Percentiles rank a stretch among this genome's conserved stretches.
phyloP scores from a whole-genome alignment of 805 yeast genomes.

The Pichia scutulata region DNA sequence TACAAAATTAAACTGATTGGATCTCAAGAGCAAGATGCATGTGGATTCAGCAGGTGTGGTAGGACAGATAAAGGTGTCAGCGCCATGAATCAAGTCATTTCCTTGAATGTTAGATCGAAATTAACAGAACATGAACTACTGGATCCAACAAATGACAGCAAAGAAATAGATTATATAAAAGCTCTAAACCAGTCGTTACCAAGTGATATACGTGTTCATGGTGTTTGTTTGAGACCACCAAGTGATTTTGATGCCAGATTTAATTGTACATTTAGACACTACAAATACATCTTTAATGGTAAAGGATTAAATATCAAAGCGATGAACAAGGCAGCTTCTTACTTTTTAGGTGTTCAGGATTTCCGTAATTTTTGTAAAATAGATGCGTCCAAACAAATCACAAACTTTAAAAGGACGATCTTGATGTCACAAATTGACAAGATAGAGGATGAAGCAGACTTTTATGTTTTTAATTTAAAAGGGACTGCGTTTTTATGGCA shows the following conservation, averaged over 20 bases:
- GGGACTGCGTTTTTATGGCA: slow-evolving; percentile 97
- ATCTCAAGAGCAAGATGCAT: slow-evolving; percentile 49
- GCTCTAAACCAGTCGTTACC: slow-evolving; percentile 76
- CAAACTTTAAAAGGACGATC: slow-evolving; percentile 65
- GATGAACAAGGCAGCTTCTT: slow-evolving; percentile 63
- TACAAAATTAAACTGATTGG: slow-evolving; percentile 58
- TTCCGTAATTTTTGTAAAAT: slow-evolving; percentile 91
- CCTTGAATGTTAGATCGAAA: slow-evolving; percentile 66
- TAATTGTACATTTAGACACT: slow-evolving; percentile 81
- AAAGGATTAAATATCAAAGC: slow-evolving; percentile 47
- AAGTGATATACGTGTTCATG: slow-evolving; percentile 72
- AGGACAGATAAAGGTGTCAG: slow-evolving; percentile 95
- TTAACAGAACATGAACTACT: slow-evolving; percentile 55
- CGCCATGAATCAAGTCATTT: slow-evolving; percentile 92
- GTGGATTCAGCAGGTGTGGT: slow-evolving; percentile 83
- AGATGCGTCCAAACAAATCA: slow-evolving; percentile 90
- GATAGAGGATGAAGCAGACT: slow-evolving; percentile 26
- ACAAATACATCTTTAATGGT: slow-evolving; percentile 69
- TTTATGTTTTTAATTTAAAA: slow-evolving; percentile 63
- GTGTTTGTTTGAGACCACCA: slow-evolving; percentile 80
- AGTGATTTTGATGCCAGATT: slow-evolving; percentile 82
- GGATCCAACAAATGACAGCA: slow-evolving; percentile 46
- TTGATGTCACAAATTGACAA: slow-evolving; percentile 26
- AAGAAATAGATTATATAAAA: slow-evolving; percentile 70
- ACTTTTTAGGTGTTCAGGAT: slow-evolving; percentile 71